phyloP scores from a whole-genome alignment of 768 basidiomycete genomes.

The Mycena pura region DNA sequence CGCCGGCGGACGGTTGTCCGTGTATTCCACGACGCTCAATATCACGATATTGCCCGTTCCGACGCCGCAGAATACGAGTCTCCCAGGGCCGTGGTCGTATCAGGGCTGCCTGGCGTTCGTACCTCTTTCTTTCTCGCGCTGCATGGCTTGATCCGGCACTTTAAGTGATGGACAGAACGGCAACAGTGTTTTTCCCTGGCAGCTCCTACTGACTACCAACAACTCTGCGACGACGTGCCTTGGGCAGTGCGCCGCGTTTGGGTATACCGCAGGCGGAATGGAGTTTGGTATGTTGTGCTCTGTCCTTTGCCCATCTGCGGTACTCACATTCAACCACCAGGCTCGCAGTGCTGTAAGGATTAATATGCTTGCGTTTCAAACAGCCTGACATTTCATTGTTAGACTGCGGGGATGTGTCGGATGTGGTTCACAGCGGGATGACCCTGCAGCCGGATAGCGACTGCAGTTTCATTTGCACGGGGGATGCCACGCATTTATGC shows the following conservation, averaged over 20 bases:
- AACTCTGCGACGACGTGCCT: slow-evolving; percentile 72
- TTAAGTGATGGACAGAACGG: slow-evolving; percentile 54
- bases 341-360: slow-evolving; percentile 69
- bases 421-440: slow-evolving; percentile 46
- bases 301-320: too few relatives aligned
- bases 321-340: slow-evolving; percentile 33
- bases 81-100: slow-evolving; percentile 72
- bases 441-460: slow-evolving; percentile 40
- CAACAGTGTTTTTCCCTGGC: slow-evolving; percentile 66
- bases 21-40: slow-evolving; percentile 58
- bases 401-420: slow-evolving; percentile 76
- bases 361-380: background rate
- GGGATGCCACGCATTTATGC: slow-evolving; percentile 73
- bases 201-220: slow-evolving; percentile 63
- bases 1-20: slow-evolving; percentile 73
- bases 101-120: slow-evolving; percentile 71
- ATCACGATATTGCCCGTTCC: slow-evolving; percentile 68
- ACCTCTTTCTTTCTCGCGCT: background rate
- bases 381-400: background rate
- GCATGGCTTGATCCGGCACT: background rate
- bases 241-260: slow-evolving; percentile 71
- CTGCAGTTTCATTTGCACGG: slow-evolving; percentile 64
- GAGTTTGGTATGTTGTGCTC: slow-evolving; percentile 49
- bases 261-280: slow-evolving; percentile 73
- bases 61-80: slow-evolving; percentile 53